Evolutionary conservation across 1,284 basidiomycete species (phyloP), one percentile per base, ranked within the genome.

Genomic region (Polyporus tsugae): DNA sequence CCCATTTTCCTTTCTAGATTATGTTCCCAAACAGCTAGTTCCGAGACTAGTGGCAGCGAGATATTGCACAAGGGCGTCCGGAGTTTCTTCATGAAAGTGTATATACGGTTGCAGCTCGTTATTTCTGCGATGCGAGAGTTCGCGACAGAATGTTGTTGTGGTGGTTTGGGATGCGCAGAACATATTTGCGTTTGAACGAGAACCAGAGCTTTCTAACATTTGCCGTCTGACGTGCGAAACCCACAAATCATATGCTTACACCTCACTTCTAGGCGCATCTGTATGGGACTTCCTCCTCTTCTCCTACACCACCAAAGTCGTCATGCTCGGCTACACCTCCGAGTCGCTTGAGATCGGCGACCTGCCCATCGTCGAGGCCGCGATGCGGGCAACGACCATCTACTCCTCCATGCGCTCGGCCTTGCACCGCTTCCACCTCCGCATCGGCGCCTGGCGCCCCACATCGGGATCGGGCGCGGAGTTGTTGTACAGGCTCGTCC

Each of bases 281-380:
- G 84, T 90, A 1, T 88, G 86, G 80, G 87, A 87, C 64, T 83
- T 82, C 63, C 78, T 95, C 5, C 78, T 95, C 13, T 97, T 96
- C 80, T 90, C 89, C 15, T 96, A 95, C 78, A 94, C 91, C 29
- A 94, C 92, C 1, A 90, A 91, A 70, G 93, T 96, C 6, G 89
- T 96, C 68, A 89, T 90, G 86, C 89, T 95, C 59, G 94, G 94
- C 4, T 89, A 94, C 77, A 84, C 84, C 11, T 83, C 90, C 5
- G 85, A 87, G 67, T 91, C 87, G 65, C 86, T 96, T 66, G 93
- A 96, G 75, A 94, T 95, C 33, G 93, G 90, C 70, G 95, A 96
- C 78, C 81, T 96, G 57, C 95, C 95, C 2, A 89, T 96, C 64
- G 84, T 96, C 7, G 88, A 90, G 0, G 87, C 85, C 0, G 78